Evolutionary conservation across 495 filamentous ascomycete genomes (phyloP), one percentile per base, ranked within the genome.

Genomic region (Penicillium mononematosum): DNA sequence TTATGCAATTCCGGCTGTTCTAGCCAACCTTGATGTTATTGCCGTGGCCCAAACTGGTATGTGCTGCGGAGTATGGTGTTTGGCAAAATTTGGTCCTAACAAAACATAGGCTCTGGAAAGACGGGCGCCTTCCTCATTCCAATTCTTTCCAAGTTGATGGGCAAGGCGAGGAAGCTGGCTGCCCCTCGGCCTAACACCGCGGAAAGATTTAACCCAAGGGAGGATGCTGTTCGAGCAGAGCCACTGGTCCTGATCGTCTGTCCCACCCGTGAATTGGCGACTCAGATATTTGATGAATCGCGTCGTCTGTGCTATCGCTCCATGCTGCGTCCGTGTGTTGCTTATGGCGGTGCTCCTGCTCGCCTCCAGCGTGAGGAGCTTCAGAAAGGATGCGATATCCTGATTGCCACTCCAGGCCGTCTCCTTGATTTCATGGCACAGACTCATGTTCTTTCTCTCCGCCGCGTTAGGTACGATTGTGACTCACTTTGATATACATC

Each of bases 281-380:
- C 88, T 5, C 94, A 98, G 70, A 95, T 97, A 60, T 98, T 96
- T 72, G 89, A 95, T 56, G 93, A 97, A 65, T 86, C 89, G 14
- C 85, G 94, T 56, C 89, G 91, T 56, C 83, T 96, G 41, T 95
- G 90, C 66, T 98, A 98, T 63, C 85, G 94, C 12, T 90, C 90
- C 16, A 96, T 94, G 90, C 81, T 98, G 46, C 91, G 93, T 44
- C 94, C 94, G 25, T 95, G 91, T 62, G 91, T 95, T 31, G 76
- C 87, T 24, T 98, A 98, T 65, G 94, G 94, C 47, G 94, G 94
- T 56, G 85, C 84, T 31, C 89, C 90, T 0, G 57, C 80, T 4
- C 61, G 66, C 1, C 80, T 85, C 9, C 91, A 96, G 68, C 72
- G 81, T 2, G 74, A 81, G 3, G 88, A 94, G 61, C 77, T 98